Evolutionary conservation across 2,329 filamentous ascomycete genomes (phyloP).

Genomic region (Dactylonectria macrodidyma): DNA sequence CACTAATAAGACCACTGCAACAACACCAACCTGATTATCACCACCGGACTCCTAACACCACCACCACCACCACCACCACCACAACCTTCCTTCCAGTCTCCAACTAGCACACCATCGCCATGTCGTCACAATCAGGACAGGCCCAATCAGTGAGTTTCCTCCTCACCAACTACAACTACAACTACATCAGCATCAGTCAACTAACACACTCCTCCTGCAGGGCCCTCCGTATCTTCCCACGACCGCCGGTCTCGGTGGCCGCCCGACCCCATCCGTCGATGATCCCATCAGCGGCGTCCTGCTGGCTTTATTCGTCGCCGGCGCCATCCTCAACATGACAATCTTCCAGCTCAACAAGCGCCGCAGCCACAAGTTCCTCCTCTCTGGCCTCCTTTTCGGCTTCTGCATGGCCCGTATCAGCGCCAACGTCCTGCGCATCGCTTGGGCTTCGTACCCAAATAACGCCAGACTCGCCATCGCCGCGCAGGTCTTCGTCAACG

Average conservation of each 20-base stretch:
- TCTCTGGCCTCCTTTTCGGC: constrained; percentile 71
- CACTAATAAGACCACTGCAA: not conserved
- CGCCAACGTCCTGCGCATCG: constrained; percentile 67
- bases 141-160: constrained; percentile 33
- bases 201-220: constrained; percentile 31
- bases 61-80: not conserved
- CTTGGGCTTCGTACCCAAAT: constrained; percentile 62
- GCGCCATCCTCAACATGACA: constrained; percentile 71
- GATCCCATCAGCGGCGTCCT: constrained; percentile 76
- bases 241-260: constrained; percentile 68
- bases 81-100: not conserved
- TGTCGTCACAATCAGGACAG: constrained; percentile 35
- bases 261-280: constrained; percentile 72
- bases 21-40: not conserved
- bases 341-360: constrained; percentile 67
- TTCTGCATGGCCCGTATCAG: constrained; percentile 70
- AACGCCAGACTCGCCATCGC: constrained; percentile 66
- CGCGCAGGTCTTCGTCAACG: constrained; percentile 78
- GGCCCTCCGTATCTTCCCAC: constrained; percentile 57
- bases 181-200: not conserved
- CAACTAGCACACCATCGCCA: constrained; percentile 17
- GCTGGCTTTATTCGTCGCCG: constrained; percentile 68
- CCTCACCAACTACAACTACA: not conserved
- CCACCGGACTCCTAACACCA: not conserved
- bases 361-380: constrained; percentile 70